These are phyloP conservation scores for Globisporangium echinulatum DNA, from an alignment of 352 stramenopile species.

Conservation along the genomic window DNA sequence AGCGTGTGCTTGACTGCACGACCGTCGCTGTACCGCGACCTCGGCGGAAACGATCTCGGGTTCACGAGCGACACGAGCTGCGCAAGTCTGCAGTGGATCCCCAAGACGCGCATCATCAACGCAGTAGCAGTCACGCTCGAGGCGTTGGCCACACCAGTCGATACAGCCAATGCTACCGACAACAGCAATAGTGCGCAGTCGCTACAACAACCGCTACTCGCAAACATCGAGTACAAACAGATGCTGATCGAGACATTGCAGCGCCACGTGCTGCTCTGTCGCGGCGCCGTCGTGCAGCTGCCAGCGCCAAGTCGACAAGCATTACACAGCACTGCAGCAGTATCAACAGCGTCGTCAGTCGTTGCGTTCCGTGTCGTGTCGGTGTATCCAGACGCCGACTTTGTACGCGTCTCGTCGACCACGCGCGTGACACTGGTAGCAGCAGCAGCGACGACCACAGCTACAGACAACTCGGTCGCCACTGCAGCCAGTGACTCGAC, in stretches of 20 bases:
- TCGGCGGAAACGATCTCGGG: constrained; percentile 13
- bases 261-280: constrained; percentile 36
- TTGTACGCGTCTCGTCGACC: constrained; percentile 26
- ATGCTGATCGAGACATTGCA: constrained; percentile 55
- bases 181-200: background rate
- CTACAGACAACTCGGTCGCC: background rate
- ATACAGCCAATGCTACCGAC: background rate
- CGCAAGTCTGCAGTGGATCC: constrained; percentile 32
- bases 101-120: constrained; percentile 25
- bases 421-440: constrained; percentile 49
- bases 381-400: constrained; percentile 32
- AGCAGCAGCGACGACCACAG: background rate
- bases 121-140: constrained; percentile 53
- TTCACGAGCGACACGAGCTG: constrained; percentile 7
- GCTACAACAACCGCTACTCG: constrained; percentile 10
- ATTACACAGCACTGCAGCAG: constrained; percentile 1
- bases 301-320: constrained; percentile 18
- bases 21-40: constrained; percentile 9
- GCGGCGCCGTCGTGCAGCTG: constrained; percentile 30
- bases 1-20: constrained; percentile 18
- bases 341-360: background rate
- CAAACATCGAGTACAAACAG: constrained; percentile 29
- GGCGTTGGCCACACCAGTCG: constrained; percentile 4
- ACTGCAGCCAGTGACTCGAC: background rate
- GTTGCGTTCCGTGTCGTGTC: constrained; percentile 39